A percentile compares a stretch with the other conserved stretches of the same genome.
Evolutionary conservation across 345 rosid species (phyloP).

Genomic region (Excoecaria agallocha): DNA sequence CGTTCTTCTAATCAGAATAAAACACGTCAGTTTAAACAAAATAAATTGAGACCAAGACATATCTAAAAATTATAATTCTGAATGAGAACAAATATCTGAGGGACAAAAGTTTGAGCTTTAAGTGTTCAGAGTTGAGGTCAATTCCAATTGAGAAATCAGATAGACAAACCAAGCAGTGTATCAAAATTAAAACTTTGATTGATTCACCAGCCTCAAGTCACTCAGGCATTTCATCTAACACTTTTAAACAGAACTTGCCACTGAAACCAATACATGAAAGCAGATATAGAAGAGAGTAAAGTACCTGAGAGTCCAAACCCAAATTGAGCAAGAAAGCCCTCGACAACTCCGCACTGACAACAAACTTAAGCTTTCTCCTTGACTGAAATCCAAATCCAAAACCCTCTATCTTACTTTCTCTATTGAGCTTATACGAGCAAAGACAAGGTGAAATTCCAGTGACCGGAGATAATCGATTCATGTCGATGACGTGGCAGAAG

Average conservation of each 20-base stretch:
- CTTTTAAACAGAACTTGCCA: neutral
- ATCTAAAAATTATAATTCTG: neutral
- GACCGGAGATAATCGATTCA: constrained; percentile 47
- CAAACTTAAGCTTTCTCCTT: constrained; percentile 44
- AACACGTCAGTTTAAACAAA: constrained; percentile 24
- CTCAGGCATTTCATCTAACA: constrained; percentile 26
- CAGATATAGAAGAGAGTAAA: constrained; percentile 3
- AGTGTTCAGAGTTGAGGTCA: neutral
- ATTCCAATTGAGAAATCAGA: neutral
- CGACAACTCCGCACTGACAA: constrained; percentile 59
- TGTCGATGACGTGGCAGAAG: constrained; percentile 46
- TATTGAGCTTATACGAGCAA: constrained; percentile 26
- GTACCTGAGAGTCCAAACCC: constrained; percentile 79
- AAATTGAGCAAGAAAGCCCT: constrained; percentile 49
- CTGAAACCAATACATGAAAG: neutral
- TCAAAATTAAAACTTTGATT: neutral
- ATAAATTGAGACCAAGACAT: neutral
- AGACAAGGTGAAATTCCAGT: constrained; percentile 39
- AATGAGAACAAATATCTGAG: neutral
- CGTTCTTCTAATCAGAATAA: constrained; percentile 34
- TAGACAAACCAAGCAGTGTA: neutral
- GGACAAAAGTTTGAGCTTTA: neutral
- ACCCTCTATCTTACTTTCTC: constrained; percentile 30
- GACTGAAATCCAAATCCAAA: constrained; percentile 27
- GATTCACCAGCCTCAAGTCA: constrained; percentile 8